Evolutionary conservation across 805 yeast species (phyloP), one percentile per base, ranked within the genome.

Genomic region (Phaffomyces opuntiae): DNA sequence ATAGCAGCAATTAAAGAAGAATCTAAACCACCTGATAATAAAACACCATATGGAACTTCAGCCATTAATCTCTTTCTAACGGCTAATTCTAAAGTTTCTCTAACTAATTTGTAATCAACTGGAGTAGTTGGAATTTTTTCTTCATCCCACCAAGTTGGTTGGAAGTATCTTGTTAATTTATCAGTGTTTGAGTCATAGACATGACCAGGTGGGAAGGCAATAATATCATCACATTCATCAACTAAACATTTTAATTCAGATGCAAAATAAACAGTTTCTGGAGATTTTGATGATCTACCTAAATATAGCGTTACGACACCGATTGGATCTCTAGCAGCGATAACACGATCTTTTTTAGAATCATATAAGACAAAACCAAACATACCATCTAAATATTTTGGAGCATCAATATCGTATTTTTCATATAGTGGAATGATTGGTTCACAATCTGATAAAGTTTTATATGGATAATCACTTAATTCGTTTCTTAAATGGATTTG

Each of bases 11-110:
- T 93, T 68, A 93, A 75, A 21, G 96, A 88, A 40, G 97, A 89
- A 67, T 93, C 99, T 62, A 93, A 78, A 55, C 99, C 99, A 65
- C 99, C 99, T 21, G 96, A 88, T 56, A 93, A 75, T 57, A 93
- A 74, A 40, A 93, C 99, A 73, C 99, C 99, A 68, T 87, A 93
- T 46, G 99, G 98, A 51, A 93, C 99, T 74, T 93, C 99, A 46
- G 98, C 93, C 99, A 93, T 93, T 61, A 93, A 78, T 77, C 99
- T 85, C 86, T 93, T 93, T 76, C 99, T 85, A 46, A 93, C 99
- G 41, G 99, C 89, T 70, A 84, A 72, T 69, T 93, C 99, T 64
- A 93, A 77, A 42, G 87, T 67, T 60, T 82, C 84, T 68, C 96
- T 83, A 50, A 93, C 77, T 49, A 69, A 57, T 60, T 65, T 78